Evolutionary conservation across 2,329 filamentous ascomycete genomes (phyloP).

Genomic region (Fonsecaea pedrosoi): DNA sequence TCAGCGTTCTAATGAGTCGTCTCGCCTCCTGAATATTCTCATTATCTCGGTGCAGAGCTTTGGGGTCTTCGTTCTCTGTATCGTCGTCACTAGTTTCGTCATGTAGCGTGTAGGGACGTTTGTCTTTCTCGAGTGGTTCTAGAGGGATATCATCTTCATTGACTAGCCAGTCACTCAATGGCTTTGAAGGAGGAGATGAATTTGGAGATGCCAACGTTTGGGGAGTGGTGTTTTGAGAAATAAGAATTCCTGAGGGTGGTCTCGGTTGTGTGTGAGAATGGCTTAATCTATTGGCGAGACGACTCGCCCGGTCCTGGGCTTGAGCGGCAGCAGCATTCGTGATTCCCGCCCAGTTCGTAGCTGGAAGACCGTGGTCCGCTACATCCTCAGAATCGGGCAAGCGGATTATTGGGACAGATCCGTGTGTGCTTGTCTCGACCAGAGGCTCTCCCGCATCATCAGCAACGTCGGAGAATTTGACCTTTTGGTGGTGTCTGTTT

Average conservation of each 20-base stretch:
- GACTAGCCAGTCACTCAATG: constrained; percentile 33
- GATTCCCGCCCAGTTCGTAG: constrained; percentile 26
- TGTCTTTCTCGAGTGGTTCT: constrained; percentile 35
- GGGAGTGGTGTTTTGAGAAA: constrained; percentile 13
- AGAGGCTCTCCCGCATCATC: constrained; percentile 14
- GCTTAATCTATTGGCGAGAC: constrained; percentile 30
- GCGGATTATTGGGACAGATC: constrained; percentile 28
- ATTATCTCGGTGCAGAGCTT: constrained; percentile 28
- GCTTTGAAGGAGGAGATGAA: constrained; percentile 29
- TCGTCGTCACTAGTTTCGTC: constrained; percentile 40
- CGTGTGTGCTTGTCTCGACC: neutral
- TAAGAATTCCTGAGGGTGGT: constrained; percentile 4
- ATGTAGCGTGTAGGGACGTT: constrained; percentile 38
- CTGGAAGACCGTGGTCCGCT: constrained; percentile 25
- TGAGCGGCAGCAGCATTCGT: constrained; percentile 33
- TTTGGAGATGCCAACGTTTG: constrained; percentile 28
- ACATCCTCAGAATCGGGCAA: constrained; percentile 29
- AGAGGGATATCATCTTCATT: constrained; percentile 41
- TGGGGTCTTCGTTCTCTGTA: constrained; percentile 28
- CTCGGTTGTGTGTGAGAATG: constrained; percentile 20
- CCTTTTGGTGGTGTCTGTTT: constrained; percentile 25
- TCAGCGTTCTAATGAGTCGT: constrained; percentile 33
- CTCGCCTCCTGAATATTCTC: constrained; percentile 38
- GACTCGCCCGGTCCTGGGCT: constrained; percentile 32
- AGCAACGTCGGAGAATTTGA: constrained; percentile 29